A percentile compares a stretch with the other conserved stretches of the same genome.
Conservation (phyloP, 2,329 filamentous ascomycete genomes). For the Hyphodiscus sp. region DNA sequence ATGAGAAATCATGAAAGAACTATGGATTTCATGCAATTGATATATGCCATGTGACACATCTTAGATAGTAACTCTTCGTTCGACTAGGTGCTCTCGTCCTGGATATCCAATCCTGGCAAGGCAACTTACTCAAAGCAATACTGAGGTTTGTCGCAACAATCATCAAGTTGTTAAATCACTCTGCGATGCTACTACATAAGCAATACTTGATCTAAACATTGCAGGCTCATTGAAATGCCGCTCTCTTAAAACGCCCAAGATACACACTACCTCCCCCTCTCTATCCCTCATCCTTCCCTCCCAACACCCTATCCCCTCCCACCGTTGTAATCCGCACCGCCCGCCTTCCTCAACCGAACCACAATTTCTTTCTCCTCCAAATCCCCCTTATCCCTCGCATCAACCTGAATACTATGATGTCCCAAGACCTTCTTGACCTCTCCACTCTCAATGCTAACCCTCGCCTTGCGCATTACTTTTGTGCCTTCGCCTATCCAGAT, state of each 20-base stretch:
- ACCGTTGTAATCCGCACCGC: constrained; percentile 66
- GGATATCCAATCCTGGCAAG: no score
- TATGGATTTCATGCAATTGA: not conserved
- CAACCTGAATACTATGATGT: constrained; percentile 61
- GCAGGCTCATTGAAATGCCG: not conserved
- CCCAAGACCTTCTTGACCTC: constrained; percentile 56
- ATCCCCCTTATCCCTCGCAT: constrained; percentile 53
- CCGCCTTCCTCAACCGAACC: constrained; percentile 54
- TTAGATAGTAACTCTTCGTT: not conserved
- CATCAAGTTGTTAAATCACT: not conserved
- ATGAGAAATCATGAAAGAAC: constrained; percentile 9
- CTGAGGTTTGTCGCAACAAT: not conserved
- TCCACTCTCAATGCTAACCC: constrained; percentile 61
- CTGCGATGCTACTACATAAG: not conserved
- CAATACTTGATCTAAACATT: not conserved
- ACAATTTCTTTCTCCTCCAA: constrained; percentile 57
- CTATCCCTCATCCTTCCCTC: constrained; percentile 2
- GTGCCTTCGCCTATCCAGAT: constrained; percentile 62
- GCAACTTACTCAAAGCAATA: no score
- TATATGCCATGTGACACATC: not conserved
- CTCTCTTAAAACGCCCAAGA: not conserved
- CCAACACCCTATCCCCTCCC: constrained; percentile 34
- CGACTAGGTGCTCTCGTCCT: no score
- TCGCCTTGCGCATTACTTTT: constrained; percentile 63
- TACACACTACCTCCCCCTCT: not conserved